A percentile compares a stretch with the other conserved stretches of the same genome.
phyloP scores from a whole-genome alignment of 257 asterid species.

The Solanum peruvianum region DNA sequence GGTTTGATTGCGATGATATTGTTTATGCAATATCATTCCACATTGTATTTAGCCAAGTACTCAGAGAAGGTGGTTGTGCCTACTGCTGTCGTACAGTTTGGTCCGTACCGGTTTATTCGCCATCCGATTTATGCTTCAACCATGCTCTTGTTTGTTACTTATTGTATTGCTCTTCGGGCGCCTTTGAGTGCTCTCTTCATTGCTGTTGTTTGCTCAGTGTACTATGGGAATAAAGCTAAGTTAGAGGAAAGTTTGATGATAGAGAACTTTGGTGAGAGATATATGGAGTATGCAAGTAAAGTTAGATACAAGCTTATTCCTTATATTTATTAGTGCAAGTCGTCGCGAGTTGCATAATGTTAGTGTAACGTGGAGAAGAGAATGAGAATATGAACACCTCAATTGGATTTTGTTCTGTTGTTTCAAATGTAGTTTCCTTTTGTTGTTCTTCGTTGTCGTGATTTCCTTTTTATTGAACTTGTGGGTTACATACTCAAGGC shows the following conservation, averaged over 20 bases:
- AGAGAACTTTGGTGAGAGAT: constrained; percentile 64
- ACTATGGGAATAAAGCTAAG: constrained; percentile 67
- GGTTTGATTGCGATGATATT: constrained; percentile 38
- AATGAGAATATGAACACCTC: not conserved
- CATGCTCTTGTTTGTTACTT: constrained; percentile 68
- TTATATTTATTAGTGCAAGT: constrained; percentile 51
- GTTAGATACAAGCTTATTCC: constrained; percentile 78
- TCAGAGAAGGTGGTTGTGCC: constrained; percentile 96
- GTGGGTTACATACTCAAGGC: not conserved
- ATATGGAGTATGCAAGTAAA: constrained; percentile 43
- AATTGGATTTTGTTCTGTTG: not conserved
- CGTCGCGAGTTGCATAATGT: not conserved
- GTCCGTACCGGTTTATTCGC: constrained; percentile 82
- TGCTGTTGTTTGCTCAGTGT: constrained; percentile 41
- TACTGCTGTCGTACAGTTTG: constrained; percentile 83
- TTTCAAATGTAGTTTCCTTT: not conserved
- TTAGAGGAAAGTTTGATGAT: constrained; percentile 74
- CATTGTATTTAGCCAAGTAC: constrained; percentile 77
- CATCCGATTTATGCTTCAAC: constrained; percentile 96
- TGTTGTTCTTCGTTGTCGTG: not conserved
- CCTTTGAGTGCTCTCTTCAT: constrained; percentile 51
- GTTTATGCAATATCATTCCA: constrained; percentile 73
- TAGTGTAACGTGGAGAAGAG: not conserved
- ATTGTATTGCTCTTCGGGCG: constrained; percentile 69
- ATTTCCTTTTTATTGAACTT: not conserved